Evolutionary conservation across 495 filamentous ascomycete genomes (phyloP).

Genomic region (Penicillium antarcticum): DNA sequence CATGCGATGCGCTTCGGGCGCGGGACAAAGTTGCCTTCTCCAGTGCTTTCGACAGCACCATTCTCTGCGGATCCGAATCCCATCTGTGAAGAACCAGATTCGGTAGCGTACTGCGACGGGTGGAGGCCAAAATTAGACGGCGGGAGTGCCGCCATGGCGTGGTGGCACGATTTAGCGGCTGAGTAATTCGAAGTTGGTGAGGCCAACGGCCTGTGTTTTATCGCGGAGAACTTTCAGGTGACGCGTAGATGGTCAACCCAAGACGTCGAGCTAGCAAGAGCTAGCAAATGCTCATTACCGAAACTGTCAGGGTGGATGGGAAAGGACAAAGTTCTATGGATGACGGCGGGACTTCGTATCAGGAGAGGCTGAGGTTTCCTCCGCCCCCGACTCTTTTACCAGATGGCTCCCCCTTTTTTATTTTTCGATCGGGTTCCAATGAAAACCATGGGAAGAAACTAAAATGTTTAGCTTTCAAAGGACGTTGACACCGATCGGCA

Average conservation of each 20-base stretch:
- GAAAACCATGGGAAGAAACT: not conserved
- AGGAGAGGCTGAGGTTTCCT: constrained; percentile 2
- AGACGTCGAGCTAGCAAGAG: constrained; percentile 1
- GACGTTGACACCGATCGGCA: constrained; percentile 10
- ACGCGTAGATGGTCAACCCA: not conserved
- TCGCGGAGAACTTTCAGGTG: constrained; percentile 2
- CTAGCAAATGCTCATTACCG: constrained; percentile 10
- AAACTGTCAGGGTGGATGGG: constrained; percentile 6
- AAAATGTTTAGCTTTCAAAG: not conserved
- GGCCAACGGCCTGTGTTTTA: constrained; percentile 7
- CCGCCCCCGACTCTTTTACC: not conserved
- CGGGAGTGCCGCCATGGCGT: constrained; percentile 20
- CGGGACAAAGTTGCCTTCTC: constrained; percentile 61
- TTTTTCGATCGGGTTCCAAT: constrained; percentile 1
- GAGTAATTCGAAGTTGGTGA: constrained; percentile 14
- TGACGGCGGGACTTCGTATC: constrained; percentile 14
- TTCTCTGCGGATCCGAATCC: constrained; percentile 31
- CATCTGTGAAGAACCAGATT: constrained; percentile 22
- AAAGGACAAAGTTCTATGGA: constrained; percentile 13
- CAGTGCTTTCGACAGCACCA: constrained; percentile 30
- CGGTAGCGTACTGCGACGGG: constrained; percentile 41
- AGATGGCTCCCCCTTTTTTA: not conserved
- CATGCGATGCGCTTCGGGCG: constrained; percentile 96
- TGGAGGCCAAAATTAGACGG: constrained; percentile 43
- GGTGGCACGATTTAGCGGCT: constrained; percentile 2